Base-by-base conservation (phyloP, 192 early-diverging fungal species). In the Podila verticillata region DNA sequence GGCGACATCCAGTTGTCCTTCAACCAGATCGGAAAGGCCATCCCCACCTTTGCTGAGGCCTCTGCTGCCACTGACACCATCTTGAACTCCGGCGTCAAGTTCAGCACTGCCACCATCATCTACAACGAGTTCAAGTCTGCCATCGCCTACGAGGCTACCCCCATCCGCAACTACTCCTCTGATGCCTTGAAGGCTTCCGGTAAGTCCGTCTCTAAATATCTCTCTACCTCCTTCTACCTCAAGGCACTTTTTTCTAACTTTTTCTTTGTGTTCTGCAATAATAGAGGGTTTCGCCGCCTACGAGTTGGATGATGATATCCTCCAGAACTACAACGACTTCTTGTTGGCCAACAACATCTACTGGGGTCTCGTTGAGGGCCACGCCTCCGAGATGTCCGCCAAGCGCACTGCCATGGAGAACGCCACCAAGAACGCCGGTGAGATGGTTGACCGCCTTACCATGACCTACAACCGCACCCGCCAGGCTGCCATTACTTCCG, bases 401-500 rank as follows among this genome's bases (percentile, higher is more conserved):
- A 96, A 95, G 91, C 93, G 97, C 70, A 93, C 94, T 74, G 98
- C 98, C 73, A 99, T 98, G 98, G 98, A 99, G 91, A 99, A 99
- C 85, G 97, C 98, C 44, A 98, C 97, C 86, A 96, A 98, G 91
- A 99, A 99, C 88, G 98, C 97, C 64, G 94, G 93, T 83, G 96
- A 99, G 72, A 98, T 99, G 91, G 96, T 99, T 89, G 87, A 92
- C 84, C 97, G 93, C 83, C 89, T 99, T 59, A 97, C 96, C 61
- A 88, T 99, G 83, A 92, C 91, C 69, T 98, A 94, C 92, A 97
- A 98, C 91, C 92, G 96, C 71, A 91, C 93, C 82, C 94, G 96
- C 86, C 96, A 98, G 84, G 96, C 96, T 62, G 89, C 90, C 66
- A 98, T 98, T 84, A 98, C 96, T 79, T 97, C 96, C 89, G 96